These are phyloP conservation scores for Pseudomonodictys pantanalensis DNA, from an alignment of 495 filamentous ascomycete genomes.

Conservation along the genomic window DNA sequence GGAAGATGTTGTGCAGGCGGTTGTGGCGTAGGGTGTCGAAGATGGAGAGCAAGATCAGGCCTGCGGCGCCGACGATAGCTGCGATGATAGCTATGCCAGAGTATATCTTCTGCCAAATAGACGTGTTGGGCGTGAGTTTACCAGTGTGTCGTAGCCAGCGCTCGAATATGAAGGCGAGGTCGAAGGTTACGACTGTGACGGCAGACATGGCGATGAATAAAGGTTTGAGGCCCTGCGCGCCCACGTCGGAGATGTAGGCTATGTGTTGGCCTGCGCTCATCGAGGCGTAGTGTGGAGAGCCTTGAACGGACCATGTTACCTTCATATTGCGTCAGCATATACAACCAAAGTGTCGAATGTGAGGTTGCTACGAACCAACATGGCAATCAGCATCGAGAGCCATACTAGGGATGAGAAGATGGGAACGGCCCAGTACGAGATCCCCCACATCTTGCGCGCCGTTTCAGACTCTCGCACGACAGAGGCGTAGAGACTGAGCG, in stretches of 20 bases:
- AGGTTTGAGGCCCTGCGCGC: constrained; percentile 70
- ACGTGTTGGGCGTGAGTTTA: constrained; percentile 67
- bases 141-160: constrained; percentile 77
- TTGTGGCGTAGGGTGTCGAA: constrained; percentile 75
- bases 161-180: constrained; percentile 76
- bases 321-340: too few species aligned
- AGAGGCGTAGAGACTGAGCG: too few species aligned
- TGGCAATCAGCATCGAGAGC: constrained; percentile 71
- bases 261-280: constrained; percentile 67
- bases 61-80: constrained; percentile 70
- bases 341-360: too few species aligned
- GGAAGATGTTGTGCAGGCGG: constrained; percentile 68
- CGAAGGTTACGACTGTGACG: constrained; percentile 79
- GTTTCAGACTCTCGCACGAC: too few species aligned
- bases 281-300: constrained; percentile 60
- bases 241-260: constrained; percentile 73
- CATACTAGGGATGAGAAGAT: constrained; percentile 76
- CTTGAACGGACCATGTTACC: constrained; percentile 64
- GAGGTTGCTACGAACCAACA: too few species aligned
- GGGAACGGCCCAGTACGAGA: constrained; percentile 73
- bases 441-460: constrained; percentile 27
- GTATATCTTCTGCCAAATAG: constrained; percentile 64
- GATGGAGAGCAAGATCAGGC: constrained; percentile 75
- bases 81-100: constrained; percentile 67
- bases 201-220: constrained; percentile 80